Evolutionary conservation across 495 filamentous ascomycete species (phyloP).

Genomic region (Aspergillus baeticus): DNA sequence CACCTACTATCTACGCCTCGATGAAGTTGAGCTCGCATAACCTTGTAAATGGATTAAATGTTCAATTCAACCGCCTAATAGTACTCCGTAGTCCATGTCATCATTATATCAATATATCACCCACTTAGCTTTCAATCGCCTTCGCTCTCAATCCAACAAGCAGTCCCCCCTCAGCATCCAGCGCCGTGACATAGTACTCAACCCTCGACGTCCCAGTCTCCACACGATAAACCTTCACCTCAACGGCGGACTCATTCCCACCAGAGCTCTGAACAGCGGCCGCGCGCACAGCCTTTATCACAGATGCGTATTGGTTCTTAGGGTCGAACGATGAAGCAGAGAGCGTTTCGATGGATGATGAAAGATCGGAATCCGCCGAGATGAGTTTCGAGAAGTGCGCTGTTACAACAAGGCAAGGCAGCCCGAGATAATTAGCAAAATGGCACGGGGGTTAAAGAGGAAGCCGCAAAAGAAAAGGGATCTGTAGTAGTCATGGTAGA

Average conservation of each 20-base stretch:
- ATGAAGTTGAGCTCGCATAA: no score
- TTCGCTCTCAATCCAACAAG: constrained; percentile 74
- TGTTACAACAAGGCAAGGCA: no score
- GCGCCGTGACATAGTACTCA: constrained; percentile 77
- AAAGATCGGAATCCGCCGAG: constrained; percentile 31
- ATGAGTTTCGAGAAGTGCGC: constrained; percentile 41
- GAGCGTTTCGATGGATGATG: constrained; percentile 33
- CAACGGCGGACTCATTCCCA: constrained; percentile 49
- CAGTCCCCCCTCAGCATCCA: constrained; percentile 51
- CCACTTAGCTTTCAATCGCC: constrained; percentile 64
- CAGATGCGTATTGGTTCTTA: constrained; percentile 33
- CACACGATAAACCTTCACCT: constrained; percentile 73
- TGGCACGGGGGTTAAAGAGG: no score
- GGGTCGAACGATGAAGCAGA: constrained; percentile 42
- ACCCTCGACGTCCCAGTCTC: constrained; percentile 55
- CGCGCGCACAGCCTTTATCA: constrained; percentile 32
- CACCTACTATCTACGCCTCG: no score
- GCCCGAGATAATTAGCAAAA: background rate
- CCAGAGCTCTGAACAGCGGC: constrained; percentile 26
- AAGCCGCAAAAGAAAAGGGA: no score
- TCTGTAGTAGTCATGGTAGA: constrained; percentile 7
- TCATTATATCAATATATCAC: background rate
- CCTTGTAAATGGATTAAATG: no score
- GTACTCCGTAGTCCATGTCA: background rate
- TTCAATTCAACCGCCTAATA: background rate